Evolutionary conservation across 2,329 filamentous ascomycete genomes (phyloP).

Genomic region (Epichloe uncinata): DNA sequence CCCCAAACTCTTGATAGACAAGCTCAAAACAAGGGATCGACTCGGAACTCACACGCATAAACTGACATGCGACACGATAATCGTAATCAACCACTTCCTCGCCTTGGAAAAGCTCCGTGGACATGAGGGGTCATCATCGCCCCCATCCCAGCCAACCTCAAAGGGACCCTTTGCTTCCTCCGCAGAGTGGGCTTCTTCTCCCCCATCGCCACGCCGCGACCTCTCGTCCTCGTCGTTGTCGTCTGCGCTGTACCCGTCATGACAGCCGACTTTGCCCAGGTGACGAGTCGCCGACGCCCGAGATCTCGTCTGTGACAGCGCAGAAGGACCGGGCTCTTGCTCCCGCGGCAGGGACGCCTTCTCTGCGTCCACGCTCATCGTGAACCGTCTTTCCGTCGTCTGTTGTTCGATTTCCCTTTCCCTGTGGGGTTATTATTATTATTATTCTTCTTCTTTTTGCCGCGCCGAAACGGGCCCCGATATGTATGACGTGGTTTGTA

Average conservation of each 20-base stretch:
- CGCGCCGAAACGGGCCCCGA: neutral
- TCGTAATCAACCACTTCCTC: constrained; percentile 69
- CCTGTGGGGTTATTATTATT: too few species aligned
- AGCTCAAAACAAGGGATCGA: neutral
- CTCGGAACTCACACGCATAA: constrained; percentile 64
- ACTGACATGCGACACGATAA: constrained; percentile 60
- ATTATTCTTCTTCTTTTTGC: neutral
- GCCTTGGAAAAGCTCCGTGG: constrained; percentile 53
- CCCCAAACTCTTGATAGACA: too few species aligned
- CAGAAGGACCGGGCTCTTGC: neutral
- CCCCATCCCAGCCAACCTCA: constrained; percentile 62
- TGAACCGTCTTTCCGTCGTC: neutral
- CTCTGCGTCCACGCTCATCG: constrained; percentile 1
- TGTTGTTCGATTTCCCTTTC: neutral
- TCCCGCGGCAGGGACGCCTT: constrained; percentile 1
- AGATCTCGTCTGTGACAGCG: neutral
- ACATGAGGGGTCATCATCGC: constrained; percentile 57
- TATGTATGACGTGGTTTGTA: neutral
- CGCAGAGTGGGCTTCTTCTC: neutral
- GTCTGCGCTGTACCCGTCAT: constrained; percentile 32
- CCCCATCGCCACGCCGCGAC: constrained; percentile 7
- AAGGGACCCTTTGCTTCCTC: constrained; percentile 33
- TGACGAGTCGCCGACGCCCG: neutral
- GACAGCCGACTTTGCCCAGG: constrained; percentile 17
- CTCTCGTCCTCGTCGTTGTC: constrained; percentile 11